Evolutionary conservation across 768 basidiomycete genomes (phyloP), one percentile per base, ranked within the genome.

Genomic region (Termitomyces eurrhizus): DNA sequence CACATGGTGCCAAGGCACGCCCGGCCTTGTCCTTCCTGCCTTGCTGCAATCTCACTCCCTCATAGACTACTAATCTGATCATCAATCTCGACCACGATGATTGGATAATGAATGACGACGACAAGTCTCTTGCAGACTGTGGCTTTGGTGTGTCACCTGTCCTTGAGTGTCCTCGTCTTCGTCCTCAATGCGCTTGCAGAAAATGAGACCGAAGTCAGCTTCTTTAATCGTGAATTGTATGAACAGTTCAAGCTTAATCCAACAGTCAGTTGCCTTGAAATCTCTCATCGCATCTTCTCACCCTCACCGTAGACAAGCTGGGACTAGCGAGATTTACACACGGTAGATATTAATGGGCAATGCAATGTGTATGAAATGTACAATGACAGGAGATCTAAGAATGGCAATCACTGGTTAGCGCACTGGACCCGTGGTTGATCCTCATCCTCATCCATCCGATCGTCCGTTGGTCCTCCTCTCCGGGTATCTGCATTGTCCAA

Each of bases 61-160:
- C 53, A 16, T 67, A 98, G 96, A 96, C 95, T 1, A 91, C 91
- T 36, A 98, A 99, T 75, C 80, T 99, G 33, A 98, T 99, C 73
- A 98, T 99, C 70, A 99, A 99, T 73, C 82, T 98, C 59, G 94
- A 97, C 68, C 84, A 95, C 68, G 96, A 98, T 60, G 91, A 93
- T 9, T 96, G 94, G 92, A 92, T 98, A 62, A 74, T 95, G 16
- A 75, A 83, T 51, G 86, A 93, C 64, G 88, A 88, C 44, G 69
- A 70, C 8, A 83, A 81, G 67, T 79, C 76, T 0, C 80, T 99
- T n/a, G 84, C 79, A 2, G 83, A 87, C 4, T 73, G 83, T 39
- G 93, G 89, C 18, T 83, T 95, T 52, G 91, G 96, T 95, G 60
- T 59, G 87, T 61, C 35, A 55, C 13, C 39, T 53, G 26, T 29